Evolutionary conservation across 2,329 filamentous ascomycete species (phyloP).

Genomic region (Aspergillus fumigatus): DNA sequence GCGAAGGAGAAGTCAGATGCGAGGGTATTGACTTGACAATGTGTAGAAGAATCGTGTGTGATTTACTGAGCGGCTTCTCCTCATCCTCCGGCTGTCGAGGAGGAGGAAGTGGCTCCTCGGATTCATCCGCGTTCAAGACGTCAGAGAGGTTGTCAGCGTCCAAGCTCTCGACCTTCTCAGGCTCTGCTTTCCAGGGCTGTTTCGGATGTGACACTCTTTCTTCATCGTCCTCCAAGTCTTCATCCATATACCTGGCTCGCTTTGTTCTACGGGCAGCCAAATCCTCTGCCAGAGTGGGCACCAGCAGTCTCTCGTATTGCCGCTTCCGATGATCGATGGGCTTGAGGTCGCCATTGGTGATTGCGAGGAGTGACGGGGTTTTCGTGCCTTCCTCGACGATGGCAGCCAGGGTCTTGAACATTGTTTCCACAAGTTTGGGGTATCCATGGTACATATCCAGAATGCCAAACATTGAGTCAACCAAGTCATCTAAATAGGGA

Average conservation of each 20-base stretch:
- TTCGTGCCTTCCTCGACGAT: slow-evolving; percentile 78
- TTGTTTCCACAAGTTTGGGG: slow-evolving; percentile 72
- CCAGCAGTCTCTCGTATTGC: slow-evolving; percentile 24
- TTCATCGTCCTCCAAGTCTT: slow-evolving; percentile 18
- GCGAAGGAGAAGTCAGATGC: slow-evolving; percentile 80
- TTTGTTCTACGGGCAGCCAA: slow-evolving; percentile 32
- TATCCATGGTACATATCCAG: slow-evolving; percentile 97
- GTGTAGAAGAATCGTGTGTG: slow-evolving; percentile 73
- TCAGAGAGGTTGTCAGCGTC: slow-evolving; percentile 30
- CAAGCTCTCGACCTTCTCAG: slow-evolving; percentile 22
- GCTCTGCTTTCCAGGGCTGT: slow-evolving; percentile 27
- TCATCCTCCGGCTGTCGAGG: slow-evolving; percentile 48
- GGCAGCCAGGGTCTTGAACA: slow-evolving; percentile 78
- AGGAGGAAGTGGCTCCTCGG: slow-evolving; percentile 31
- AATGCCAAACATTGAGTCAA: slow-evolving; percentile 85
- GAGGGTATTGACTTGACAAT: slow-evolving; percentile 83
- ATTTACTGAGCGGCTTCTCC: slow-evolving; percentile 65
- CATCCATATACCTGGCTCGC: slow-evolving; percentile 18
- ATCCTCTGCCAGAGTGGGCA: slow-evolving; percentile 32
- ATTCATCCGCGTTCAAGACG: slow-evolving; percentile 30
- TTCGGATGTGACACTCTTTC: slow-evolving; percentile 25
- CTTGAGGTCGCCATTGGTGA: slow-evolving; percentile 30
- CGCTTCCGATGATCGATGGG: slow-evolving; percentile 25
- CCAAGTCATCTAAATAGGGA: slow-evolving; percentile 85
- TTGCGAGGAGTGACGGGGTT: slow-evolving; percentile 44